Conservation (phyloP, 73 alveolate species). For the Stentor roeselii region DNA sequence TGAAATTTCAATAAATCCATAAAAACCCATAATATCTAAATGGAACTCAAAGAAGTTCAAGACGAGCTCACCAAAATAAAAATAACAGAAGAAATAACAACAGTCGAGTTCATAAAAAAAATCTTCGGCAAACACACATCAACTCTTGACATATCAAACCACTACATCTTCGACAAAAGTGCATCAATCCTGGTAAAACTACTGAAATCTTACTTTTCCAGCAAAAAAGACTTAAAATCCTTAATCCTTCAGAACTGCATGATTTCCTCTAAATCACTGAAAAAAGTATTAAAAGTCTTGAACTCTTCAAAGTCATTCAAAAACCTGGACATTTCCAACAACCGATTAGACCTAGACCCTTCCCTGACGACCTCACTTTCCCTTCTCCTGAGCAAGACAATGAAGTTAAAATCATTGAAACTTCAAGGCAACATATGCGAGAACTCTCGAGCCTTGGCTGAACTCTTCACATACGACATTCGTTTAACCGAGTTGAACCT, state of each 20-base stretch:
- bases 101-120: slow-evolving; percentile 12
- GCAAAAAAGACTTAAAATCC: background rate
- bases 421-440: slow-evolving; percentile 12
- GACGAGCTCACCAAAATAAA: slow-evolving; percentile 4
- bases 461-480: background rate
- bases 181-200: background rate
- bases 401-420: background rate
- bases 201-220: background rate
- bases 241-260: slow-evolving; percentile 6
- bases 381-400: background rate
- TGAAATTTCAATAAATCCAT: no score
- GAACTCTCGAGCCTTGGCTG: background rate
- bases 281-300: background rate
- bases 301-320: background rate
- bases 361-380: background rate
- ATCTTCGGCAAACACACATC: slow-evolving; percentile 13
- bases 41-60: slow-evolving; percentile 28
- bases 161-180: slow-evolving; percentile 1
- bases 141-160: slow-evolving; percentile 16
- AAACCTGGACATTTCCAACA: background rate
- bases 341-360: background rate
- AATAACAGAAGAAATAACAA: background rate
- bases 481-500: background rate
- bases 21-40: background rate
- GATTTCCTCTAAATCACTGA: background rate